phyloP scores from a whole-genome alignment of 2,329 filamentous ascomycete species.

The Botryotinia calthae region DNA sequence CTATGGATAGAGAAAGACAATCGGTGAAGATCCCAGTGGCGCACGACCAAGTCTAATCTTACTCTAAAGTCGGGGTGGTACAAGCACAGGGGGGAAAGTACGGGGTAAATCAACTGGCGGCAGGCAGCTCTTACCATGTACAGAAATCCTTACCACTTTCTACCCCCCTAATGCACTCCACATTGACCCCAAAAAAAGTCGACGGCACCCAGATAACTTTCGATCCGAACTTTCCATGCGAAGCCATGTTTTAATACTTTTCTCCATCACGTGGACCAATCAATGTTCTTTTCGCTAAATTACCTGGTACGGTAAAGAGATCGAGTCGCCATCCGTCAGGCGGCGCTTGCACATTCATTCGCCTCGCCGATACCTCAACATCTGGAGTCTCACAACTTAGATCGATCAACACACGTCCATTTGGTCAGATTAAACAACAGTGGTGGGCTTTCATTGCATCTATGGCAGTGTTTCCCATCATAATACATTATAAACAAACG shows the following conservation, averaged over 20 bases:
- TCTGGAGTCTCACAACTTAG: not conserved
- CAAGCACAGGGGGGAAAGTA: not conserved
- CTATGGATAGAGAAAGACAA: not conserved
- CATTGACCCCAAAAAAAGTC: not conserved
- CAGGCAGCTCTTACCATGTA: slow-evolving; percentile 2
- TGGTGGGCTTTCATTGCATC: not conserved
- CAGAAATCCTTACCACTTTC: not conserved
- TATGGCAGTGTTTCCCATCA: not conserved
- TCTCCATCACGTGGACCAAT: not conserved
- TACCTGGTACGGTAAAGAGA: not conserved
- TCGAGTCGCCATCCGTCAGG: not conserved
- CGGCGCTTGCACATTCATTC: not conserved
- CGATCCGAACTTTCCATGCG: not conserved
- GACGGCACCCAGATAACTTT: not conserved
- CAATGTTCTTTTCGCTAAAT: not conserved
- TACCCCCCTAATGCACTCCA: not conserved
- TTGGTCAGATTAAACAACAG: not conserved
- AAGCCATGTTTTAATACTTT: not conserved
- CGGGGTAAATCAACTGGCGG: slow-evolving; percentile 7
- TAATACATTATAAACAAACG: slow-evolving; percentile 14
- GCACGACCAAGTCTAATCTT: not conserved
- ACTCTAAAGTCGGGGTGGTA: not conserved
- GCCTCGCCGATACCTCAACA: not conserved
- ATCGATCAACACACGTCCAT: not conserved
- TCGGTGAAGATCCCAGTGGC: slow-evolving; percentile 8